Base-by-base conservation (phyloP, 441 rosid genomes). In the Eruca vesicaria region DNA sequence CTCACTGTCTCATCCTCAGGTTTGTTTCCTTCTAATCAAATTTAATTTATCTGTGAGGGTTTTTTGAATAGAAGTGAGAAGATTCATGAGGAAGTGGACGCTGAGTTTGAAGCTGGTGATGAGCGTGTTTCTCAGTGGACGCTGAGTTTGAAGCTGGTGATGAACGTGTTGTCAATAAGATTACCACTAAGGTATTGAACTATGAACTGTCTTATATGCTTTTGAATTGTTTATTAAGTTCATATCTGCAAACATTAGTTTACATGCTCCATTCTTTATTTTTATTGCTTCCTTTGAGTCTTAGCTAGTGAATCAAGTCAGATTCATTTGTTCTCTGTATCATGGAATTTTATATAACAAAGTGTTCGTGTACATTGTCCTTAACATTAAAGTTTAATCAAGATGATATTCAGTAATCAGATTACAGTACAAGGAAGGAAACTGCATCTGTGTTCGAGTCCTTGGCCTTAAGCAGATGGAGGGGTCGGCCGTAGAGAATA, bases 141-240 rank as follows among this genome's bases (percentile, higher is more conserved):
- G 89, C 90, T 6, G 98, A 92, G 68, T 94, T 90, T 73, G 94
- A 96, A 5, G 94, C 88, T 74, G 92, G 92, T 12, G 99, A 98
- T 3, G 90, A 94, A 73, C 87, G 86, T n/a, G n/a, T n/a, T 82
- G 92, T 95, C 7, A 96, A 94, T 79, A 92, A 83, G 84, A 89
- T 96, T 66, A 92, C 98, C 23, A 72, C 78, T 64, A 96, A 92
- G 98, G 99, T 96, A 78, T 26, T 35, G 5, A 52, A 60, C 20
- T 59, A 29, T 6, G 23, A 33, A 23, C 26, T 7, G 1, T 53
- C 61, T 52, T 68, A 28, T 43, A 48, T 65, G 60, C 15, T 12
- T 41, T 41, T 29, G 7, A 29, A 29, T 23, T 23, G 26, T 1
- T 23, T 23, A 23, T 23, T 23, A 23, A 23, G 26, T 23, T 23